These are phyloP conservation scores for Lumnitzera racemosa DNA, from an alignment of 345 rosid genomes.

Conservation along the genomic window DNA sequence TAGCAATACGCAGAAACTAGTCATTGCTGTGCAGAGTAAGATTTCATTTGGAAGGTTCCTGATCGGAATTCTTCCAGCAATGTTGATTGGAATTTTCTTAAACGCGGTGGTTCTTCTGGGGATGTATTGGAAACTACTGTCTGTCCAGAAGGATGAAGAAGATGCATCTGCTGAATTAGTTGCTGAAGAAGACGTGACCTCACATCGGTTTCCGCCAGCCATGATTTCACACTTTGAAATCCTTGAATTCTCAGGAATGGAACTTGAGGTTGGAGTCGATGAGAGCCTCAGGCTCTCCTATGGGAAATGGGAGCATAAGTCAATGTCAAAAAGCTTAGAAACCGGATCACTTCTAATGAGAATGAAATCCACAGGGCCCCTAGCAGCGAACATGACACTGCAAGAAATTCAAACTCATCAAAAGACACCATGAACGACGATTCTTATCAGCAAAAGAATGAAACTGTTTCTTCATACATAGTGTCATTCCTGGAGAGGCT, in stretches of 20 bases:
- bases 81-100: slow-evolving; percentile 50
- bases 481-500: slow-evolving; percentile 4
- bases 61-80: slow-evolving; percentile 54
- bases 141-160: slow-evolving; percentile 51
- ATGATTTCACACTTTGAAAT: slow-evolving; percentile 42
- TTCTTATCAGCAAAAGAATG: slow-evolving; percentile 15
- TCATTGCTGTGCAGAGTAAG: slow-evolving; percentile 63
- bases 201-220: slow-evolving; percentile 70
- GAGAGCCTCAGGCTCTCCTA: slow-evolving; percentile 15
- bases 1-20: slow-evolving; percentile 86
- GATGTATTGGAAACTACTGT: slow-evolving; percentile 64
- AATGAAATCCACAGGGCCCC: slow-evolving; percentile 26
- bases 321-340: slow-evolving; percentile 35
- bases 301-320: slow-evolving; percentile 5
- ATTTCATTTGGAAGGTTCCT: slow-evolving; percentile 58
- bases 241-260: slow-evolving; percentile 36
- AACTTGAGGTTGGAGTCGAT: slow-evolving; percentile 30
- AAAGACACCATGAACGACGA: slow-evolving; percentile 23
- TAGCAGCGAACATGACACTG: slow-evolving; percentile 13
- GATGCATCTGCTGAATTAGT: slow-evolving; percentile 28
- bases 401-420: slow-evolving; percentile 34
- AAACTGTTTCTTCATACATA: slow-evolving; percentile 15
- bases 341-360: slow-evolving; percentile 27
- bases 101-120: slow-evolving; percentile 49
- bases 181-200: slow-evolving; percentile 42